Percentiles rank a stretch among this genome's conserved stretches.
These are phyloP conservation scores for Klebsormidium nitens DNA, from an alignment of 139 green algal genomes.

Conservation along the genomic window DNA sequence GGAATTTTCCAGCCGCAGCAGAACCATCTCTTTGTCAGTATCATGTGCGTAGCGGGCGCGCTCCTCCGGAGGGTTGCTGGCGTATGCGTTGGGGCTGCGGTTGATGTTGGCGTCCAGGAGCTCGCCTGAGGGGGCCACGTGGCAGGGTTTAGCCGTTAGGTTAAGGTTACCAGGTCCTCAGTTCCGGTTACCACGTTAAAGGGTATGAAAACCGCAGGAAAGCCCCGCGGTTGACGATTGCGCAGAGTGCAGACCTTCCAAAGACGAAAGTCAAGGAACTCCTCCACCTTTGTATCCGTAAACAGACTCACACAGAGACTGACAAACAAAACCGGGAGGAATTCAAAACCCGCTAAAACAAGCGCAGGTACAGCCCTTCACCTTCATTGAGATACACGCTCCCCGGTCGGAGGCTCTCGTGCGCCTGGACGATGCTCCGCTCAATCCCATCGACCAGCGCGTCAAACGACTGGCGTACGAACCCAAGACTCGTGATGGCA, in stretches of 20 bases:
- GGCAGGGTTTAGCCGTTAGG: no score
- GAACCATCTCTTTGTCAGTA: conserved; percentile 61
- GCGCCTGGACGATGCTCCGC: conserved; percentile 53
- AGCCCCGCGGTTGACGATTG: no score
- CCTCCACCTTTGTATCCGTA: no score
- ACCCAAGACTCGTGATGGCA: conserved; percentile 66
- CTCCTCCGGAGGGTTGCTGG: conserved; percentile 64
- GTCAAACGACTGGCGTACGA: conserved; percentile 69
- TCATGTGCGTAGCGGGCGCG: conserved; percentile 54
- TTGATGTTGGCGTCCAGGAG: conserved; percentile 65
- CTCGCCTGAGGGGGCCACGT: conserved; percentile 13
- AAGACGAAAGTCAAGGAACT: no score
- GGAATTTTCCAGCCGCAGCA: conserved; percentile 50
- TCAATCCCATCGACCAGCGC: conserved; percentile 69
- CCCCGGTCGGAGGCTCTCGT: conserved; percentile 51
- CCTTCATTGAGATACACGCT: conserved; percentile 41
- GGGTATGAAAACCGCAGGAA: no score
- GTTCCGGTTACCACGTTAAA: no score
- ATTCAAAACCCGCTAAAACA: conserved; percentile 2
- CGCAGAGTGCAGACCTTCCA: no score
- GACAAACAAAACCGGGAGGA: not conserved
- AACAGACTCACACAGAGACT: not conserved
- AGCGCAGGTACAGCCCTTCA: conserved; percentile 40
- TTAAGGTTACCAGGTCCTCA: no score
- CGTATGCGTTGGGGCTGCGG: conserved; percentile 73